Base-by-base conservation (phyloP, 495 filamentous ascomycete genomes). In the Aspergillus affinis region DNA sequence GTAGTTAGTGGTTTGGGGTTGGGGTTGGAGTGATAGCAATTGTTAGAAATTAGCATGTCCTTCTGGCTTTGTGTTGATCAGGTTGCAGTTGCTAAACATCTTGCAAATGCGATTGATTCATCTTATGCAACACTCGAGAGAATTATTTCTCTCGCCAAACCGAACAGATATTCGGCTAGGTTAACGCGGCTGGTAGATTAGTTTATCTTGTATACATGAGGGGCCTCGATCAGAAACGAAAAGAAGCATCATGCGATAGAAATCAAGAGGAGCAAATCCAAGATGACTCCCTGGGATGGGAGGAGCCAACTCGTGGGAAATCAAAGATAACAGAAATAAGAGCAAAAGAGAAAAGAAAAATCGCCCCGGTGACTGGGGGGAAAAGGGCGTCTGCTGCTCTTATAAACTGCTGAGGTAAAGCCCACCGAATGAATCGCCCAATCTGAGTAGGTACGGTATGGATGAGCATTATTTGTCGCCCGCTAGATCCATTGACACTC, bases 321-420 rank as follows among this genome's bases (percentile, higher is more conserved):
- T 21, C 53, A 54, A 27, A 49, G 45, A 61, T 47, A 53, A 53
- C 27, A 45, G 49, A 45, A 48, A 50, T 20, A 57, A 54, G 55
- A 30, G 36, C 19, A 64, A 59, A 55, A 26, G 50, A 30, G 53
- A 63, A 53, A 44, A 52, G 57, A 56, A 58, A 58, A 57, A 45
- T 59, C 47, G 60, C 57, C 58, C 46, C 59, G 60, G 55, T 60
- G 62, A 60, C 58, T 64, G 48, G 47, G 48, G 47, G 19, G 52
- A 61, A n/a, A 48, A 62, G 54, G 66, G 66, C 61, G 61, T 60
- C 58, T 67, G 69, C 51, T 64, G 65, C 71, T 63, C 69, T 74
- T 74, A 72, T 75, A 75, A 61, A 57, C 51, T 61, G 54, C 48
- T 51, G 51, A 49, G 52, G 46, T 51, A 54, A 65, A 63, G 54